Evolutionary conservation across 441 rosid genomes (phyloP), one percentile per base, ranked within the genome.

Genomic region (Daphne laureola): DNA sequence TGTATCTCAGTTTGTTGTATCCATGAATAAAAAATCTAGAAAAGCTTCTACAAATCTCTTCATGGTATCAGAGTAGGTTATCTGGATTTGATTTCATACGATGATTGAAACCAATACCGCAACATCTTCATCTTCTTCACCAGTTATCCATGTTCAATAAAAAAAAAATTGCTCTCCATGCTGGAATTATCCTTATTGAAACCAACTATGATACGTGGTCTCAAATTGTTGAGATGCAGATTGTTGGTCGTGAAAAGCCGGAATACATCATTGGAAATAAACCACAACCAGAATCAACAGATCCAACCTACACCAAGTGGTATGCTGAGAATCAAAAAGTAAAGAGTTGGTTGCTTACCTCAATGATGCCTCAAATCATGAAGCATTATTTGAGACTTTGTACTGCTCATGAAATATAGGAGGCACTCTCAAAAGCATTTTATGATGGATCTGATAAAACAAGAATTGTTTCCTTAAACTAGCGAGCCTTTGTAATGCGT

Each of bases 391-490:
- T 56, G 46, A 36, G 8, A 1, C 50, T 57, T 2, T 15, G 56
- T 4, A 53, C 15, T 2, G 40, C 58, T 12, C 35, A 35, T 1
- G 54, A 68, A 9, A 40, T 49, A 17, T 58, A 44, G 57, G 35
- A 54, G 11, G 55, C 31, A 4, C 4, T 47, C 0, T 53, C 21
- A 7, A 59, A 41, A 9, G 46, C 58, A 14, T 63, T 58, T 12
- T 64, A 68, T 64, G 54, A 51, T 49, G 49, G 65, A 35, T 53
- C 18, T 0, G 50, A 62, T 21, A 43, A 67, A 31, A 53, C 46
- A 0, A 7, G 4, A 1, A 1, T 53, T 15, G 62, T 67, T 36
- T 43, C 51, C 14, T 36, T 46, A 14, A 67, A 67, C 15, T 41
- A 35, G 14, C 18, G 18, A 47, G 40, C 36, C 0, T 61, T 67